Evolutionary conservation across 805 yeast species (phyloP), one percentile per base, ranked within the genome.

Genomic region (Jamesozyma lodderae): DNA sequence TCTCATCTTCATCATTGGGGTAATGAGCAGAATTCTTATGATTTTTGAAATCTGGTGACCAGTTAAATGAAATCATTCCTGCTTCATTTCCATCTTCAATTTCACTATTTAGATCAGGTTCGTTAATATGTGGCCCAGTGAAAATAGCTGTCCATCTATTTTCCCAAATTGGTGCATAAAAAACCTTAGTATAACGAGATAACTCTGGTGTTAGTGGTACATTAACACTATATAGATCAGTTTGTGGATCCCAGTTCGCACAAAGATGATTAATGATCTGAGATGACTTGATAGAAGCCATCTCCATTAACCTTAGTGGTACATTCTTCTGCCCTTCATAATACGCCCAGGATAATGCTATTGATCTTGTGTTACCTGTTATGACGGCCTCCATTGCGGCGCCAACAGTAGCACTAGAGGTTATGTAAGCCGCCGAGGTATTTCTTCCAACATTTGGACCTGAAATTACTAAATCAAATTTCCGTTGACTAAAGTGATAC

Each of bases 401-500:
- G 19, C 98, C 98, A 14, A 92, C 80, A 2, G 98, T 92, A 11
- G 98, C 98, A 48, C 94, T 80, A 4, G 96, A 77, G 51, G 92
- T 71, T 39, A 87, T 82, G 59, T 87, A 92, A 32, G 90, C 73
- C 5, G 94, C 86, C 18, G 90, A 77, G 2, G 95, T 79, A 60
- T 92, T 92, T 55, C 95, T 76, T 17, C 98, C 98, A 48, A 81
- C 90, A 57, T 92, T 92, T 6, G 98, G 98, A 1, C 98, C 98
- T 39, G 95, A 82, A 17, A 92, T 59, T 4, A 92, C 96, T 42
- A 90, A 64, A 60, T 92, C 96, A 17, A 88, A 75, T 1, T 65
- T 62, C 33, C 70, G 58, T 11, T 32, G 32, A 41, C 72, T 67
- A 39, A 87, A 57, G 53, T 85, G 86, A 51, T 85, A 79, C 31